Conservation (phyloP, 192 early-diverging fungal genomes). For the Linnemannia exigua region DNA sequence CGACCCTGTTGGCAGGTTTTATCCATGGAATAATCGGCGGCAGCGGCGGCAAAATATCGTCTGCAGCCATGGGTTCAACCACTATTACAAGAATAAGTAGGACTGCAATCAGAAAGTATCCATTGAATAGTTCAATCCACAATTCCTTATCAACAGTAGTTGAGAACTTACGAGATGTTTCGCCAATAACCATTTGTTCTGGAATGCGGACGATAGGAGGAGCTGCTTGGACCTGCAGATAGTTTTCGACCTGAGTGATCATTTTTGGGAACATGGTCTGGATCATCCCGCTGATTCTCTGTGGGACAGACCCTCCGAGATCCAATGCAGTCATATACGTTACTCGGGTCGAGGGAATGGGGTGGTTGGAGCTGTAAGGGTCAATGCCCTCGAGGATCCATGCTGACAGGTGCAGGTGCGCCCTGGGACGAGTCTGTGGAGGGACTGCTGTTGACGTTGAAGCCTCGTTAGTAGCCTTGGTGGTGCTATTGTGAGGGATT, state of each 20-base stretch:
- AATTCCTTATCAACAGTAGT: not conserved
- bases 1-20: conserved; percentile 30
- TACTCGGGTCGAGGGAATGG: conserved; percentile 65
- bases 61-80: not conserved
- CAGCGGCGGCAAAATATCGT: not conserved
- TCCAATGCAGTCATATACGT: conserved; percentile 64
- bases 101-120: too few species aligned
- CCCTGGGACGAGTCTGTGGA: conserved; percentile 34
- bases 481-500: conserved; percentile 4
- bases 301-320: conserved; percentile 61
- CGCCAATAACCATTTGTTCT: conserved; percentile 29
- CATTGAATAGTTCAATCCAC: not conserved
- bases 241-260: conserved; percentile 58
- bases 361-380: conserved; percentile 66
- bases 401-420: conserved; percentile 59
- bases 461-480: not conserved
- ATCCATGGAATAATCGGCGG: conserved; percentile 34
- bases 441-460: conserved; percentile 8
- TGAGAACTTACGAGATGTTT: conserved; percentile 13
- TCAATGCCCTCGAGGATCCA: conserved; percentile 69
- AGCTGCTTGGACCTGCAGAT: conserved; percentile 60
- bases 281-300: conserved; percentile 61
- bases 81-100: not conserved
- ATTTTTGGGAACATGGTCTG: conserved; percentile 59
- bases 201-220: conserved; percentile 56